Base-by-base conservation (phyloP, 1,284 basidiomycete genomes). In the Ceratobasidium sp. region DNA sequence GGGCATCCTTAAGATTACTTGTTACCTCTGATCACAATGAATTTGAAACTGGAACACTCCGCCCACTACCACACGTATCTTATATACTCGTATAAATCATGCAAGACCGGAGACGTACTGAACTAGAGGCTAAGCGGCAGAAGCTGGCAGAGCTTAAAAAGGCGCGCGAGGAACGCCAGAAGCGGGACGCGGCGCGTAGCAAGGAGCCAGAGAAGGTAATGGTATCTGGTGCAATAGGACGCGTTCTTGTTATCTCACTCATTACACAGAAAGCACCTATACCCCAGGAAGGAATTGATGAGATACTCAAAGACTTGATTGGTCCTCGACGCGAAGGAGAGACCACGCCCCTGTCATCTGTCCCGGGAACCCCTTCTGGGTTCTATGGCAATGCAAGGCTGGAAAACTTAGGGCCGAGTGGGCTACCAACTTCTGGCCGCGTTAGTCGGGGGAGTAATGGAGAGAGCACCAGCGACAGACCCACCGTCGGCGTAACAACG, bases 41-140 rank as follows among this genome's bases (percentile, higher is more conserved):
- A 53, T 53, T 53, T 25, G 50, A 29, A 53, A 53, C 22, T n/a
- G 38, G 20, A n/a, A 49, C 45, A 22, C 45, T 22, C 20, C 20
- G 20, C 45, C 8, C 20, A 49, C 45, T 8, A 40, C 38, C n/a
- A 47, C 45, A 12, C 22, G 7, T 20, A 15, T 47, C 22, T 15
- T 20, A 6, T 22, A 20, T 47, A 47, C 7, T 7, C 22, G 20
- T 47, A 12, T n/a, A 65, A 34, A 20, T 2, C 34, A 77, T 78
- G 76, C 77, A 76, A 22, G 82, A 83, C 68, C 77, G 79, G 69
- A 83, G 89, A 43, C 80, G 87, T 75, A 85, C 89, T 75, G 95
- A 98, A 80, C 93, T 98, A 72, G 94, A 96, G 79, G 92, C 90
- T 45, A 99, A 98, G 80, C 84, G 90, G 70, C 87, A 88, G 6